Conservation (phyloP, 75 land plant genomes). For the Cunninghamia lanceolata region DNA sequence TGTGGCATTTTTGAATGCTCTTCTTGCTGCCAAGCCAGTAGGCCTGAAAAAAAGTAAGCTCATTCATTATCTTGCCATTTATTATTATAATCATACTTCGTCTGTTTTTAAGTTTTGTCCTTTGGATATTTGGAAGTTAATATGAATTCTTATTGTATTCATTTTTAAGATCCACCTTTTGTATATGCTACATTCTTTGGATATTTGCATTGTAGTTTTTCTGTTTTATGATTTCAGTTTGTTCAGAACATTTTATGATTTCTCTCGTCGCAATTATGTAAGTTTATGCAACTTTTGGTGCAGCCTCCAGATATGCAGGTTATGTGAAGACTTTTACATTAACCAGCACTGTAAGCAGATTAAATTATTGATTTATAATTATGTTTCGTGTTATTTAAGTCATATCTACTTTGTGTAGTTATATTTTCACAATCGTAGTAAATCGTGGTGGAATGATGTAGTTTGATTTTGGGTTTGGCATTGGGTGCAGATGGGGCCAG, state of each 20-base stretch:
- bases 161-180: neutral
- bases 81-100: neutral
- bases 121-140: neutral
- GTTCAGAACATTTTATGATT: neutral
- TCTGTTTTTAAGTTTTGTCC: neutral
- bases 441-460: neutral
- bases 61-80: neutral
- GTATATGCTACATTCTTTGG: neutral
- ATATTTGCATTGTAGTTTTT: neutral
- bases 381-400: neutral
- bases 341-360: constrained; percentile 71
- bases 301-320: constrained; percentile 91
- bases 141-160: neutral
- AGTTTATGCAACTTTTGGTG: constrained; percentile 18
- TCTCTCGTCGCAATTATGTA: neutral
- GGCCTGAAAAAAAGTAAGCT: constrained; percentile 90
- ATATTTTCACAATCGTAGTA: neutral
- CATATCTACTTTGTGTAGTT: neutral
- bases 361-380: constrained; percentile 4
- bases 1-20: constrained; percentile 83
- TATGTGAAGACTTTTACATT: constrained; percentile 71
- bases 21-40: constrained; percentile 88
- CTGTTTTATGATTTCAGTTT: neutral
- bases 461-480: neutral
- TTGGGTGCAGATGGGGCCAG: constrained; percentile 80